Conservation (phyloP, 495 filamentous ascomycete genomes). For the Parathielavia hyrcaniae region DNA sequence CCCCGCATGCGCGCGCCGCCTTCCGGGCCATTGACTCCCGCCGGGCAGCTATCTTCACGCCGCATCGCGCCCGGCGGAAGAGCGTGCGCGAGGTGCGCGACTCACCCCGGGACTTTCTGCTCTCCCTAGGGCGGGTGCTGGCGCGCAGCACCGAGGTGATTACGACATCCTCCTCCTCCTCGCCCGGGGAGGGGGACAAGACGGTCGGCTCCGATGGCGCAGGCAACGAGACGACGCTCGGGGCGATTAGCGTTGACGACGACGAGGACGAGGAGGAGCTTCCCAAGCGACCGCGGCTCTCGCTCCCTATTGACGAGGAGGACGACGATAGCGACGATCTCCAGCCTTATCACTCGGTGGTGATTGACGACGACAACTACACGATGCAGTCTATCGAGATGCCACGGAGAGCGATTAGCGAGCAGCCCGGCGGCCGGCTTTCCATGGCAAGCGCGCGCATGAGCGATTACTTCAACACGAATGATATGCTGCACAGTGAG, state of each 20-base stretch:
- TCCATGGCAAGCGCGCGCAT: conserved; percentile 48
- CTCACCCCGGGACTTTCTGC: conserved; percentile 65
- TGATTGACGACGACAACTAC: conserved; percentile 62
- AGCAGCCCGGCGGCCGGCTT: conserved; percentile 40
- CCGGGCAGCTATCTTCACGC: conserved; percentile 65
- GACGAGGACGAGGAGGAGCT: conserved; percentile 62
- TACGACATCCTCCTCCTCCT: conserved; percentile 52
- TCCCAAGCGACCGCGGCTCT: conserved; percentile 56
- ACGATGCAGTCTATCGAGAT: conserved; percentile 66
- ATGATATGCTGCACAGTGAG: conserved; percentile 34
- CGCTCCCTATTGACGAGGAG: conserved; percentile 58
- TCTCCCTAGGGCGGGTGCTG: conserved; percentile 60
- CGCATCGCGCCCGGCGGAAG: conserved; percentile 56
- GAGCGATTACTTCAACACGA: conserved; percentile 57
- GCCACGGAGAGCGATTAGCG: conserved; percentile 53
- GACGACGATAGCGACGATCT: conserved; percentile 50
- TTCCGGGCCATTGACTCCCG: conserved; percentile 64
- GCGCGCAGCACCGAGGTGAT: conserved; percentile 54
- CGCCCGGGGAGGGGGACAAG: conserved; percentile 21
- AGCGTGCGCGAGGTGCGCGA: conserved; percentile 65
- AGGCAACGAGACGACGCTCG: conserved; percentile 22
- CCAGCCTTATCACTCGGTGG: conserved; percentile 56
- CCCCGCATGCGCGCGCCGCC: conserved; percentile 61
- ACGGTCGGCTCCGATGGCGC: background rate
- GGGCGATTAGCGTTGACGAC: conserved; percentile 37